Evolutionary conservation across 2,329 filamentous ascomycete genomes (phyloP).

Genomic region (Pseudonectria foliicola): DNA sequence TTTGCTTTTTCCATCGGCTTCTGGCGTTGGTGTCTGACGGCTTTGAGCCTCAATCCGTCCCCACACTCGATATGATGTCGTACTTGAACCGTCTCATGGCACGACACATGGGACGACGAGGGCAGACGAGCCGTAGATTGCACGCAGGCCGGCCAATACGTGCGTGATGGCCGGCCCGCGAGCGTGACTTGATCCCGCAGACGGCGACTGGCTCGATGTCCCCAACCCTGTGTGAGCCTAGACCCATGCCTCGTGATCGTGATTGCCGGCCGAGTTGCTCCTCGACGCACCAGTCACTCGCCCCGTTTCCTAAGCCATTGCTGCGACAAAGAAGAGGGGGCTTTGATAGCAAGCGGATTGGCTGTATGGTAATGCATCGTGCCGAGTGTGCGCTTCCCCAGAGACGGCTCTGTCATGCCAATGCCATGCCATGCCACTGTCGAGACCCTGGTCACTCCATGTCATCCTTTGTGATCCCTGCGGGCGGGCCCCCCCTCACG

Average conservation of each 20-base stretch:
- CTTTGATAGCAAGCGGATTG: slow-evolving; percentile 9
- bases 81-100: slow-evolving; percentile 8
- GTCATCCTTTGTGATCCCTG: slow-evolving; percentile 9
- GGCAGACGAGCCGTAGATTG: slow-evolving; percentile 12
- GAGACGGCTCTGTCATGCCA: slow-evolving; percentile 1
- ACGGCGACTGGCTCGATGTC: slow-evolving; percentile 12
- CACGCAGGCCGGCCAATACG: slow-evolving; percentile 5
- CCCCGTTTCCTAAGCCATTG: not conserved
- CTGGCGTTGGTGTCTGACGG: too few species aligned
- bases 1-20: too few species aligned
- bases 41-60: too few species aligned
- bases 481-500: slow-evolving; percentile 16
- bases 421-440: too few species aligned
- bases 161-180: too few species aligned
- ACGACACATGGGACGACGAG: slow-evolving; percentile 20
- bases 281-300: too few species aligned
- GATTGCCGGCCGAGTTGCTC: slow-evolving; percentile 11
- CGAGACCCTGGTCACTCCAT: too few species aligned
- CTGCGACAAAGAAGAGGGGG: not conserved
- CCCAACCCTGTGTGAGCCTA: slow-evolving; percentile 6
- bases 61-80: too few species aligned
- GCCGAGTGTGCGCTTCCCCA: slow-evolving; percentile 14
- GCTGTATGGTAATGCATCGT: not conserved
- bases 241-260: slow-evolving; percentile 9
- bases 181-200: slow-evolving; percentile 3